Conservation (phyloP, 768 basidiomycete species). For the Suillus weaverae region DNA sequence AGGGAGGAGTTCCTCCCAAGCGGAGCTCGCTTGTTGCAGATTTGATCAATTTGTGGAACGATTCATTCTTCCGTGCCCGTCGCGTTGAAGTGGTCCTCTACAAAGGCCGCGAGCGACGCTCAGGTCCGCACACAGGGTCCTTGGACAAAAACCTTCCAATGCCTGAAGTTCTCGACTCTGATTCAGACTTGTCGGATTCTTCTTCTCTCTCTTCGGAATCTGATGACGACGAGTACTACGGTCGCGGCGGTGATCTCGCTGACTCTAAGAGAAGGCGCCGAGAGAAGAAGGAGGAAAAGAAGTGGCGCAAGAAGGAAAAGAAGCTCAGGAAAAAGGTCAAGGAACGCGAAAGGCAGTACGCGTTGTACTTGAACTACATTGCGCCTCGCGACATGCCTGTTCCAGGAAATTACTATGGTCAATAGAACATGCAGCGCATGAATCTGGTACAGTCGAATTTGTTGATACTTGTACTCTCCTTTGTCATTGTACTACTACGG, state of each 20-base stretch:
- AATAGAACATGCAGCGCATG: constrained; percentile 4
- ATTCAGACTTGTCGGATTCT: constrained; percentile 39
- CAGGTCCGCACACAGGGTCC: constrained; percentile 58
- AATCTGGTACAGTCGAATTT: constrained; percentile 1
- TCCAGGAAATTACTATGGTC: constrained; percentile 29
- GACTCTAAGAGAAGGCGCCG: constrained; percentile 54
- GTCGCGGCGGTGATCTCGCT: constrained; percentile 44
- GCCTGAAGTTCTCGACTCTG: constrained; percentile 43
- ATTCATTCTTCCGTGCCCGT: constrained; percentile 69
- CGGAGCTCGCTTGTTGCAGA: constrained; percentile 64
- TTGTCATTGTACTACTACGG: constrained; percentile 3
- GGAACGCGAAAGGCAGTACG: constrained; percentile 61
- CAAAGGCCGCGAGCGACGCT: constrained; percentile 75
- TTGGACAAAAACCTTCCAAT: constrained; percentile 55
- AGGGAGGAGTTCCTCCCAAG: constrained; percentile 51
- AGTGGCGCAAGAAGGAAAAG: constrained; percentile 62
- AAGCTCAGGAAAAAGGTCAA: constrained; percentile 58
- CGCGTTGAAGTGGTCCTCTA: constrained; percentile 81
- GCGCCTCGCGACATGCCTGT: constrained; percentile 33
- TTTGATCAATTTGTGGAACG: constrained; percentile 79
- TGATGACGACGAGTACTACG: constrained; percentile 47
- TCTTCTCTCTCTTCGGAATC: constrained; percentile 45
- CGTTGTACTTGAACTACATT: constrained; percentile 60
- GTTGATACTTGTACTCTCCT: neutral
- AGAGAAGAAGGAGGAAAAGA: constrained; percentile 61